Evolutionary conservation across 2,329 filamentous ascomycete species (phyloP).

Genomic region (Penicillium sp.): DNA sequence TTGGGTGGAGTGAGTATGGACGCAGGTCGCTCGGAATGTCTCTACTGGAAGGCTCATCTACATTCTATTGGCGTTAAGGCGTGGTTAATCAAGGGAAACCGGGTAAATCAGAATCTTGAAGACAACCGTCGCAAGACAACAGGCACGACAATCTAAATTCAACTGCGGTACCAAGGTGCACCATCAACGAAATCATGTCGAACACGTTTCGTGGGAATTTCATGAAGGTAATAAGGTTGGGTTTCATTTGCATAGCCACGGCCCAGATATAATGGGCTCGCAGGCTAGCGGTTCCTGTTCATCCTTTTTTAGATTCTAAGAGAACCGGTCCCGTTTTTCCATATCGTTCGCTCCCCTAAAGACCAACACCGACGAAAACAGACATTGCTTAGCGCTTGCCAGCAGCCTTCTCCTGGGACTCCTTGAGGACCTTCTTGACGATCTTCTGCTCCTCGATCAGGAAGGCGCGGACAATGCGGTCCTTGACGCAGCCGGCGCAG

Average conservation of each 20-base stretch:
- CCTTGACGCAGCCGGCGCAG: slow-evolving; percentile 98
- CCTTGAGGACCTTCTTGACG: slow-evolving; percentile 99
- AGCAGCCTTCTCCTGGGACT: slow-evolving; percentile 73
- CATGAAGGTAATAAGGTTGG: slow-evolving; percentile 35
- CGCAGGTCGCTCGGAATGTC: neutral
- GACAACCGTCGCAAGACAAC: neutral
- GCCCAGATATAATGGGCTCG: slow-evolving; percentile 24
- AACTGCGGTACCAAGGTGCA: neutral
- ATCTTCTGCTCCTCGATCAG: slow-evolving; percentile 99
- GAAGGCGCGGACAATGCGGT: slow-evolving; percentile 97
- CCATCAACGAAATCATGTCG: neutral
- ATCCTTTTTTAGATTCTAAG: slow-evolving; percentile 36
- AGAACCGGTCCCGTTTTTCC: slow-evolving; percentile 41
- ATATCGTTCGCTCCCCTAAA: slow-evolving; percentile 40
- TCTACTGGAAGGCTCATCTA: neutral
- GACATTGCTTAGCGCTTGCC: slow-evolving; percentile 47
- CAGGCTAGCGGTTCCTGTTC: slow-evolving; percentile 37
- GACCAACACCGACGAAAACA: slow-evolving; percentile 39
- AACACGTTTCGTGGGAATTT: slow-evolving; percentile 21
- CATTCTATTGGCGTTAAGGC: neutral
- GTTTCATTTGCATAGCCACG: slow-evolving; percentile 40
- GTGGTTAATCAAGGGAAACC: neutral
- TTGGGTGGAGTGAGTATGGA: neutral
- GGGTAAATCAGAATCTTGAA: neutral
- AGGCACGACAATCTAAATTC: neutral